Base-by-base conservation (phyloP, 2,329 filamentous ascomycete species). In the Pseudogymnoascus sp. region DNA sequence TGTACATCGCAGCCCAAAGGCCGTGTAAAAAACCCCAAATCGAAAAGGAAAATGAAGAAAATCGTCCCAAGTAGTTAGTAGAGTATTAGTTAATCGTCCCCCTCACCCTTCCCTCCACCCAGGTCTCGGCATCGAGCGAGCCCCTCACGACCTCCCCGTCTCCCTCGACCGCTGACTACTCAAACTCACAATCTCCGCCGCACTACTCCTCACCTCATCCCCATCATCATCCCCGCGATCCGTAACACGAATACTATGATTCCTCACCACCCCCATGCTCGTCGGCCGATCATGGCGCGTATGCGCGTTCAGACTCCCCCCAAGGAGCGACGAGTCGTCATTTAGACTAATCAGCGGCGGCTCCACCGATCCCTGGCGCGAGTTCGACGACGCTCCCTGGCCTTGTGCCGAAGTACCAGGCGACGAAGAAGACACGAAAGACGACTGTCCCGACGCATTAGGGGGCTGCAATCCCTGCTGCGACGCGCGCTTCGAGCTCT, bases 401-500 rank as follows among this genome's bases (percentile, higher is more conserved):
- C 33, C 59, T 19, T 13, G n/a, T 4, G 28, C 59, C 8, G 33
- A 61, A 23, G 33, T 38, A n/a, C 19, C 59, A 4, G 47, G 47
- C 1, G 47, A 53, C 1, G 47, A 53, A 2, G 47, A 53, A 5
- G 47, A 53, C 26, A 31, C 26, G 9, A 53, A 53, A 1, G 47
- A 57, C 4, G 26, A 31, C 1, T 31, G 47, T 33, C 26, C 26
- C 26, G n/a, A 31, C 1, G 33, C 59, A 9, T 38, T n/a, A 4
- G 59, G 59, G 3, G 33, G 21, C 1, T 61, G 59, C n/a, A 36
- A 23, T 13, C 33, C 33, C 36, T 36, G 70, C 60, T 72, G 69
- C 4, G 72, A 73, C 59, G 69, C 69, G 40, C 87, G 82, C 71
- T 86, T 86, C 0, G 89, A 92, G 72, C 87, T 91, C 75, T 88